phyloP scores from a whole-genome alignment of 768 basidiomycete genomes.

The Boletus speciosus region DNA sequence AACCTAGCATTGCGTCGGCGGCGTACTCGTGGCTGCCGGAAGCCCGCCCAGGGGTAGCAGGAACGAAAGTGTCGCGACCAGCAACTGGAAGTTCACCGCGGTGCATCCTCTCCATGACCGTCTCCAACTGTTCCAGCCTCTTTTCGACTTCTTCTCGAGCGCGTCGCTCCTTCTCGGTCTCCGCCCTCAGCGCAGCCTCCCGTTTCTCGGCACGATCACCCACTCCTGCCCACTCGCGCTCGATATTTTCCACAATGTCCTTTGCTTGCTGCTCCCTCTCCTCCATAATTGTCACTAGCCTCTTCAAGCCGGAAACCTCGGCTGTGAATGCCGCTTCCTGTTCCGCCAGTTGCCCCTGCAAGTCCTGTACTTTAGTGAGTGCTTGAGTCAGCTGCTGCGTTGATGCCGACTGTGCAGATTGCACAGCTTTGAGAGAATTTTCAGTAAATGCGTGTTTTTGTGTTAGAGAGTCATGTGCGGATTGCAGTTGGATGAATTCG shows the following conservation, averaged over 20 bases:
- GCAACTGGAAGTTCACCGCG: slow-evolving; percentile 67
- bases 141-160: slow-evolving; percentile 70
- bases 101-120: slow-evolving; percentile 67
- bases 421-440: slow-evolving; percentile 67
- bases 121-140: slow-evolving; percentile 66
- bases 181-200: slow-evolving; percentile 63
- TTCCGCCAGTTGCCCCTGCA: slow-evolving; percentile 76
- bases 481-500: slow-evolving; percentile 72
- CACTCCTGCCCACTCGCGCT: slow-evolving; percentile 76
- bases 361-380: slow-evolving; percentile 67
- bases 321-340: slow-evolving; percentile 79
- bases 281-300: slow-evolving; percentile 83
- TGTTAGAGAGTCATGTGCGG: slow-evolving; percentile 67
- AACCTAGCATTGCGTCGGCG: slow-evolving; percentile 56
- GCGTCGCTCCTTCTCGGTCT: slow-evolving; percentile 67
- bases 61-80: slow-evolving; percentile 36
- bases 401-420: slow-evolving; percentile 67
- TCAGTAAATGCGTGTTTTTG: slow-evolving; percentile 66
- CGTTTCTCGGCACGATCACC: slow-evolving; percentile 65
- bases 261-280: slow-evolving; percentile 84
- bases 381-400: slow-evolving; percentile 75
- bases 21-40: slow-evolving; percentile 39
- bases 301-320: slow-evolving; percentile 69
- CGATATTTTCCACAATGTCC: slow-evolving; percentile 76
- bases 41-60: slow-evolving; percentile 42